Conservation (phyloP, 192 early-diverging fungal genomes). For the Rhizophagus sp. region DNA sequence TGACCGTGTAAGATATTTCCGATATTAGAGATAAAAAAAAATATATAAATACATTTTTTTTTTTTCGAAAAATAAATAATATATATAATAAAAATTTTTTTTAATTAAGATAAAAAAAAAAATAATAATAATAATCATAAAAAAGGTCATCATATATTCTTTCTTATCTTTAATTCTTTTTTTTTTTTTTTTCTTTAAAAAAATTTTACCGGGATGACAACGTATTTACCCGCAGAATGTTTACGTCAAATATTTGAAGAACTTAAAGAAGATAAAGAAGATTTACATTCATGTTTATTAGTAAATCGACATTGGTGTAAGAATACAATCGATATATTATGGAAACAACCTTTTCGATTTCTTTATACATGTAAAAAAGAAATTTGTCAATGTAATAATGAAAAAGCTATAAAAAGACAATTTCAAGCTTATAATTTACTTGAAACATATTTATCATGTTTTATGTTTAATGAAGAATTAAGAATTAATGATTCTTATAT, state of each 20-base stretch:
- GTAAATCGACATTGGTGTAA: conserved; percentile 9
- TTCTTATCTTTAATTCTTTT: no score
- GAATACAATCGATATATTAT: neutral
- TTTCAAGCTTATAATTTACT: neutral
- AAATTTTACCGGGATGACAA: neutral
- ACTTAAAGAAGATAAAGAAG: neutral
- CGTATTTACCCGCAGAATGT: neutral
- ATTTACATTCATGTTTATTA: neutral
- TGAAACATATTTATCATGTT: neutral
- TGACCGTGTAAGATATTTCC: no score
- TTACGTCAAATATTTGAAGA: neutral
- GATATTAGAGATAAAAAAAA: no score
- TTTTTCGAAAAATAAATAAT: no score
- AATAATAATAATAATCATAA: no score
- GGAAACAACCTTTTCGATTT: conserved; percentile 16
- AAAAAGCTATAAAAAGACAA: neutral
- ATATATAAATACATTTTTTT: no score
- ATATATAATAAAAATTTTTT: no score
- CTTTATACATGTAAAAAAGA: neutral
- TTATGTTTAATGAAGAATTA: neutral
- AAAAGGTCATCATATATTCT: no score
- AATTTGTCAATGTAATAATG: neutral
- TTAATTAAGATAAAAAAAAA: no score
- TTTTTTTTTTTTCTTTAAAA: no score
- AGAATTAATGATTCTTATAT: neutral